These are phyloP conservation scores for Suillus tomentosus DNA, from an alignment of 768 basidiomycete species.

Conservation along the genomic window DNA sequence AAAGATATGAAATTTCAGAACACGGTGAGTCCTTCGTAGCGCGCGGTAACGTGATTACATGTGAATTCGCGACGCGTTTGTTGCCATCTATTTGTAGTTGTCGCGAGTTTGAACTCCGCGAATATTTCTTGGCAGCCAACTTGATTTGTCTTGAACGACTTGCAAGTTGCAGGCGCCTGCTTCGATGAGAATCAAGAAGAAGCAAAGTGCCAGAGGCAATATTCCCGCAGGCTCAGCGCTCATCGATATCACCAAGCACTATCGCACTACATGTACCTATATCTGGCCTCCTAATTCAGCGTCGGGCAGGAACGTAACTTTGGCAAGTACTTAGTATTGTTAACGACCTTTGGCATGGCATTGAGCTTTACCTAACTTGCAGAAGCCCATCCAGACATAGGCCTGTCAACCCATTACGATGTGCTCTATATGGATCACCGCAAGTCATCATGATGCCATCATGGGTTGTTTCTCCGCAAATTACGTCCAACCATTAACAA, in stretches of 20 bases:
- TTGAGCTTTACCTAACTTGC: neutral
- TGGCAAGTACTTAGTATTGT: neutral
- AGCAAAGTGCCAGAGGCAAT: too few species aligned
- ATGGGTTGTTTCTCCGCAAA: neutral
- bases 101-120: slow-evolving; percentile 4
- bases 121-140: neutral
- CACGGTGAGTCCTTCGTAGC: neutral
- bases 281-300: neutral
- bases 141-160: neutral
- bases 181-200: neutral
- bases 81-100: neutral
- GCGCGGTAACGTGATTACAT: neutral
- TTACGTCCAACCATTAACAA: neutral
- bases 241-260: neutral
- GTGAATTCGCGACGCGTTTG: slow-evolving; percentile 13
- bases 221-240: neutral
- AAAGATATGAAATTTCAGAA: neutral
- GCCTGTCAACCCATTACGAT: too few species aligned
- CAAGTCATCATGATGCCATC: neutral
- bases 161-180: neutral
- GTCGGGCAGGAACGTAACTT: neutral
- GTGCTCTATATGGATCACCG: neutral
- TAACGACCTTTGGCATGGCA: neutral
- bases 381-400: neutral
- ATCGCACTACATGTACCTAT: neutral